Conservation (phyloP, 83 land plant genomes). For the Diphasiastrum complanatum region DNA sequence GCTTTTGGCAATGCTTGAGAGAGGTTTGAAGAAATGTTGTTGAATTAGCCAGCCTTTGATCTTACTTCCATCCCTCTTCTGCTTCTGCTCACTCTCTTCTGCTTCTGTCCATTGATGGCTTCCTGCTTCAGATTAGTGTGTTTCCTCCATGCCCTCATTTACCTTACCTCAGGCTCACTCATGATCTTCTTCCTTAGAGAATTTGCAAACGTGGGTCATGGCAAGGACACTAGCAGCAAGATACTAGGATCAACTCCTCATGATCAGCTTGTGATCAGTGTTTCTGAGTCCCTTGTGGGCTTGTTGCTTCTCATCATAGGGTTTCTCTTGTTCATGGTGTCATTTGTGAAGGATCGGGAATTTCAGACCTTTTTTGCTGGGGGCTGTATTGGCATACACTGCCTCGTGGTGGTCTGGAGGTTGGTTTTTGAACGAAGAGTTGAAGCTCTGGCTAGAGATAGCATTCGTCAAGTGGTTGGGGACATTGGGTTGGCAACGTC, state of each 20-base stretch:
- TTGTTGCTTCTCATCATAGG: conserved; percentile 10
- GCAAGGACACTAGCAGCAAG: conserved; percentile 26
- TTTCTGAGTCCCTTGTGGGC: conserved; percentile 16
- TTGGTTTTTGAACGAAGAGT: conserved; percentile 10
- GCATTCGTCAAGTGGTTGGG: conserved; percentile 12
- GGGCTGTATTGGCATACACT: conserved; percentile 9
- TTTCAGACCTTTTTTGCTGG: conserved; percentile 18
- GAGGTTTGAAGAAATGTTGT: no score
- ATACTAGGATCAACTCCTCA: conserved; percentile 17
- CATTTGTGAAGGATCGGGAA: conserved; percentile 18
- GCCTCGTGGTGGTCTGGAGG: conserved; percentile 20
- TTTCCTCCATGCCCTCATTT: conserved; percentile 8
- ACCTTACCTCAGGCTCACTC: not conserved
- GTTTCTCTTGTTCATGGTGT: conserved; percentile 17
- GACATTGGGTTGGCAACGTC: conserved; percentile 5
- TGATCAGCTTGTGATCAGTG: conserved; percentile 22
- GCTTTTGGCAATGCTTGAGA: no score
- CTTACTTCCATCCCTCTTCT: no score
- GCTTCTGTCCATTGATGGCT: not conserved
- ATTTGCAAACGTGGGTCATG: conserved; percentile 5
- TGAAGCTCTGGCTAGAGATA: conserved; percentile 5
- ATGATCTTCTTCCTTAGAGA: conserved; percentile 11
- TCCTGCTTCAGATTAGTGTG: conserved; percentile 15
- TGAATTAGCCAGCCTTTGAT: no score
- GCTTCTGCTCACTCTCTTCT: no score